phyloP scores from a whole-genome alignment of 139 green algal species.

The Volvox africanus region DNA sequence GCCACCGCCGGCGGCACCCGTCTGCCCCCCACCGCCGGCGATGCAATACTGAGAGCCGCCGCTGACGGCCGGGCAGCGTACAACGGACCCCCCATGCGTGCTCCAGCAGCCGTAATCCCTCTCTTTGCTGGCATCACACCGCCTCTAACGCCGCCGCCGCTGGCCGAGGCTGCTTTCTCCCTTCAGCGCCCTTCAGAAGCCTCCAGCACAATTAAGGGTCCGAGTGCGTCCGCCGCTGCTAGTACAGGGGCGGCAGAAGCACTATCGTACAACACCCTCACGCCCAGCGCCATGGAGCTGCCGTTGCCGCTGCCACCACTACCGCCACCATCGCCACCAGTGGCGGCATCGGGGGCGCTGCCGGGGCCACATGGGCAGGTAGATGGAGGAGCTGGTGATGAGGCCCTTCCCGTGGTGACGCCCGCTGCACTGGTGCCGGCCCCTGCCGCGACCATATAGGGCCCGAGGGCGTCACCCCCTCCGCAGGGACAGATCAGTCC shows the following conservation, averaged over 20 bases:
- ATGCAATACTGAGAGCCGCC: not conserved
- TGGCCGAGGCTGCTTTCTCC: not conserved
- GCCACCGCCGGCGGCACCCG: not conserved
- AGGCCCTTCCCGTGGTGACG: not conserved
- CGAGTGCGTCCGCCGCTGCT: not conserved
- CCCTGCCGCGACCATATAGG: not conserved
- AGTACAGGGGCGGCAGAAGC: not conserved
- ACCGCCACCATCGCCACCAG: not conserved
- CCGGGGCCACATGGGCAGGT: not conserved
- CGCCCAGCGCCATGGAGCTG: not conserved
- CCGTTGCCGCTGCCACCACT: not conserved
- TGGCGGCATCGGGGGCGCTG: not conserved
- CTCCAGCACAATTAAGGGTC: too few species aligned
- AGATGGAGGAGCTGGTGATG: not conserved
- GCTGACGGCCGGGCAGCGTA: not conserved
- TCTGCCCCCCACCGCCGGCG: slow-evolving; percentile 3
- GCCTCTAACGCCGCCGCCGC: not conserved
- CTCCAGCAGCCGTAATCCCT: not conserved
- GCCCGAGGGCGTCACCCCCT: not conserved
- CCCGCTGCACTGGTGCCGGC: not conserved
- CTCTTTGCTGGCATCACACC: not conserved
- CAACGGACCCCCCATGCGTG: not conserved
- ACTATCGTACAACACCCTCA: not conserved
- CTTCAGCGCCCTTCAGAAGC: too few species aligned
- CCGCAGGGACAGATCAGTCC: too few species aligned